Percentiles rank a stretch among this genome's conserved stretches.
Evolutionary conservation across 768 basidiomycete genomes (phyloP).

Genomic region (Hypsizygus marmoreus): DNA sequence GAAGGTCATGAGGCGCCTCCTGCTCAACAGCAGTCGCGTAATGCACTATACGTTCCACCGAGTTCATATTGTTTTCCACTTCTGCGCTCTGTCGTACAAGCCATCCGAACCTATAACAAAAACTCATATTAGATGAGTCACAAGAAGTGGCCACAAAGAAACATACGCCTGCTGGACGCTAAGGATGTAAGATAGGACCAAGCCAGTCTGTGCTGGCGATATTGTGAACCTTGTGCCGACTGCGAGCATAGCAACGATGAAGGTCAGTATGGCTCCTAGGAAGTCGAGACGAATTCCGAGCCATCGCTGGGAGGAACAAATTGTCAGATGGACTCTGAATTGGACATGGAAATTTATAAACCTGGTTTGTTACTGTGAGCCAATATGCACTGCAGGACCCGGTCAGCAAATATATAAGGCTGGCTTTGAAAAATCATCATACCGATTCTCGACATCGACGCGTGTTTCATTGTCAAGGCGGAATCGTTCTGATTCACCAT

Average conservation of each 20-base stretch:
- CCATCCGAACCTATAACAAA: conserved; percentile 60
- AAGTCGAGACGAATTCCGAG: conserved; percentile 90
- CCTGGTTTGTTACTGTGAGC: conserved; percentile 84
- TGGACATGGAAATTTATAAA: conserved; percentile 19
- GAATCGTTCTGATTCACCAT: conserved; percentile 80
- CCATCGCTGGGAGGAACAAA: conserved; percentile 57
- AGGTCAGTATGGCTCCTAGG: conserved; percentile 70
- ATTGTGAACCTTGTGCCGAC: conserved; percentile 74
- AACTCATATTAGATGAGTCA: conserved; percentile 7
- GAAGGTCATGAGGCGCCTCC: conserved; percentile 71
- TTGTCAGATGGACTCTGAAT: conserved; percentile 14
- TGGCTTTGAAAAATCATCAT: conserved; percentile 4
- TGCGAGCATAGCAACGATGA: conserved; percentile 78
- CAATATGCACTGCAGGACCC: conserved; percentile 67
- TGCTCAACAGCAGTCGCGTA: conserved; percentile 83
- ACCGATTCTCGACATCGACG: conserved; percentile 85
- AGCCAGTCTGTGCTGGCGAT: conserved; percentile 76
- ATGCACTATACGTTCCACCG: conserved; percentile 82
- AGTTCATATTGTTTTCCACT: conserved; percentile 93
- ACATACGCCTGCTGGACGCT: conserved; percentile 69
- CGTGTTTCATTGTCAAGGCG: conserved; percentile 69
- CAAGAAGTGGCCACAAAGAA: neutral
- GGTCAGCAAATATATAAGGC: neutral
- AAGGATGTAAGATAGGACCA: conserved; percentile 79
- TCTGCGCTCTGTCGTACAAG: conserved; percentile 79